Conservation (phyloP, 441 rosid genomes). For the Corymbia citriodora region DNA sequence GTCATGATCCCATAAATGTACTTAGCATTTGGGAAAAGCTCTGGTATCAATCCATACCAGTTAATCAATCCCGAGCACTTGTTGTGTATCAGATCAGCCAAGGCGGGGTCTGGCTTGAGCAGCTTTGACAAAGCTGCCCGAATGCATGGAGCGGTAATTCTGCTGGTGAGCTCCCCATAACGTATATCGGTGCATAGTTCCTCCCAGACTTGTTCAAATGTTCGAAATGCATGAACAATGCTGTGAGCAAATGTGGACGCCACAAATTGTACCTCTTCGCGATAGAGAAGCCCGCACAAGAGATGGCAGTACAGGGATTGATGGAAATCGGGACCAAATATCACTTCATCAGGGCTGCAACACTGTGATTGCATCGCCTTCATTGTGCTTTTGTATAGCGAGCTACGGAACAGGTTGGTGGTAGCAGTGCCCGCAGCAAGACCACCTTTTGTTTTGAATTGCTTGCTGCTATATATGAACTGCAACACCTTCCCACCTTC, state of each 20-base stretch:
- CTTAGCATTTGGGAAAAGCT: conserved; percentile 81
- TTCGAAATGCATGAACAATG: conserved; percentile 71
- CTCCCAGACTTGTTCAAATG: conserved; percentile 82
- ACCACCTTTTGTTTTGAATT: conserved; percentile 71
- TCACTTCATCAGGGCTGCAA: conserved; percentile 93
- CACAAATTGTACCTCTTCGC: conserved; percentile 65
- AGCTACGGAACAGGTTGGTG: conserved; percentile 67
- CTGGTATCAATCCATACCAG: conserved; percentile 90
- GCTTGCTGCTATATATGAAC: conserved; percentile 81
- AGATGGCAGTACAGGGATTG: conserved; percentile 95
- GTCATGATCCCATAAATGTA: conserved; percentile 96
- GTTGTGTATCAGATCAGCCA: conserved; percentile 48
- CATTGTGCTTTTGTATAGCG: conserved; percentile 57
- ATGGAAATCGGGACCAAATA: conserved; percentile 81
- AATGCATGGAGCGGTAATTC: conserved; percentile 48
- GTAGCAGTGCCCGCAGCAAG: conserved; percentile 80
- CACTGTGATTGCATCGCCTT: conserved; percentile 44
- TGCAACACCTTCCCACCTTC: conserved; percentile 66
- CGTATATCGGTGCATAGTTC: conserved; percentile 63
- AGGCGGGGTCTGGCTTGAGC: conserved; percentile 60
- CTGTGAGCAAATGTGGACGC: conserved; percentile 82
- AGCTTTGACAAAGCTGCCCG: conserved; percentile 65
- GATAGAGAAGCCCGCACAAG: conserved; percentile 69
- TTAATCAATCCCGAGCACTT: conserved; percentile 69
- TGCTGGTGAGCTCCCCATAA: conserved; percentile 51